These are phyloP conservation scores for Fusarium solani-melongenae DNA, from an alignment of 2,329 filamentous ascomycete species.

Conservation along the genomic window DNA sequence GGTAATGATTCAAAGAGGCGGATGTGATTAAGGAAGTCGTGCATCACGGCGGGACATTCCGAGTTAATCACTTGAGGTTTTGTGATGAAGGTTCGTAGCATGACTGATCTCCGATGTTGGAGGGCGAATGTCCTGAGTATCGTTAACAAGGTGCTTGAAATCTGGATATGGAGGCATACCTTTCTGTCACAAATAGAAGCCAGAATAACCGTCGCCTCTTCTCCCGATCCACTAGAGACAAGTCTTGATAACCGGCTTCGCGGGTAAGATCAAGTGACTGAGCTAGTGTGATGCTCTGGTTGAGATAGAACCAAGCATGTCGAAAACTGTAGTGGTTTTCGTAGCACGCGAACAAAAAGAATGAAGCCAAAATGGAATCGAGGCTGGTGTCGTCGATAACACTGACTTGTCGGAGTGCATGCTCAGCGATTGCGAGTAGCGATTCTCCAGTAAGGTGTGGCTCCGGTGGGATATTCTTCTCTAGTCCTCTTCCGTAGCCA, in stretches of 20 bases:
- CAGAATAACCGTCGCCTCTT: slow-evolving; percentile 47
- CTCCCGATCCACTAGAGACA: slow-evolving; percentile 40
- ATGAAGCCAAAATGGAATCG: slow-evolving; percentile 45
- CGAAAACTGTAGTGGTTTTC: slow-evolving; percentile 44
- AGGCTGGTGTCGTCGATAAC: slow-evolving; percentile 44
- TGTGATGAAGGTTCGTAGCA: slow-evolving; percentile 44
- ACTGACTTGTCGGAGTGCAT: slow-evolving; percentile 41
- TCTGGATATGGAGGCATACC: slow-evolving; percentile 19
- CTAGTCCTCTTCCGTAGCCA: slow-evolving; percentile 15
- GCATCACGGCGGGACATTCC: slow-evolving; percentile 47
- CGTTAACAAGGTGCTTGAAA: neutral
- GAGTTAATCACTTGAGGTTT: slow-evolving; percentile 47
- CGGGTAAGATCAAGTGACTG: slow-evolving; percentile 43
- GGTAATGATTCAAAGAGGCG: slow-evolving; percentile 46
- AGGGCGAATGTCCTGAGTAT: slow-evolving; percentile 45
- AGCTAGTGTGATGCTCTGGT: slow-evolving; percentile 46
- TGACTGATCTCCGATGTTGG: slow-evolving; percentile 45
- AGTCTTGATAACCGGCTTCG: slow-evolving; percentile 40
- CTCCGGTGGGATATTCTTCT: slow-evolving; percentile 31
- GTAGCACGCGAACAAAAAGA: slow-evolving; percentile 47
- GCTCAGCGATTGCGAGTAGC: slow-evolving; percentile 42
- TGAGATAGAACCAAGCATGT: slow-evolving; percentile 48
- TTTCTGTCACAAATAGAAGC: slow-evolving; percentile 49
- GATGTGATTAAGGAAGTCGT: slow-evolving; percentile 49
- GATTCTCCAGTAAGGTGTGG: slow-evolving; percentile 41